Conservation (phyloP, 1,284 basidiomycete genomes). For the Peniophora sp. region DNA sequence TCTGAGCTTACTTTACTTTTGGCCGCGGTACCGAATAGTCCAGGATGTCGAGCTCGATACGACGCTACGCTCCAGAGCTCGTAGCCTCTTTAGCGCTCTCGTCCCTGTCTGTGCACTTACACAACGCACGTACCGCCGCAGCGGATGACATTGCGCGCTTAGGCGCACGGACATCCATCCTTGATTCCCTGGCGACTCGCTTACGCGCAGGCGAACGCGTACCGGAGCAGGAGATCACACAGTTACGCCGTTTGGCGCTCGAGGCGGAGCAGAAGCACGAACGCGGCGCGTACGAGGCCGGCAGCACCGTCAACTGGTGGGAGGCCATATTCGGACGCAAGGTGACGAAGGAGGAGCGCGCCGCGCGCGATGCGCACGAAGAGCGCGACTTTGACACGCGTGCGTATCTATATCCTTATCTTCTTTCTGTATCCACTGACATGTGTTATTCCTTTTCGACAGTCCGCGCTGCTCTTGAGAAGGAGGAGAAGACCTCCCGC, state of each 20-base stretch:
- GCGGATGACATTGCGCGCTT: conserved; percentile 41
- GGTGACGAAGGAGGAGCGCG: conserved; percentile 13
- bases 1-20: too few relatives aligned
- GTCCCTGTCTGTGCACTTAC: conserved; percentile 54
- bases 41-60: not conserved
- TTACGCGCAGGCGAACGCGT: conserved; percentile 35
- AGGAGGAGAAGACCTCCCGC: too few relatives aligned
- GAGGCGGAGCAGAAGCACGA: conserved; percentile 9
- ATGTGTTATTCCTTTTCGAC: too few relatives aligned
- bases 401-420: conserved; percentile 12
- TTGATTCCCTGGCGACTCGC: conserved; percentile 43
- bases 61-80: conserved; percentile 40
- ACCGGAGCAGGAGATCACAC: conserved; percentile 37
- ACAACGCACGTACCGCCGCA: conserved; percentile 38
- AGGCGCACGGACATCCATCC: conserved; percentile 49
- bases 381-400: conserved; percentile 21
- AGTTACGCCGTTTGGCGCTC: conserved; percentile 37
- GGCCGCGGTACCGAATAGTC: not conserved
- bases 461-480: too few relatives aligned
- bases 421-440: too few relatives aligned
- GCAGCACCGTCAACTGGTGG: conserved; percentile 21
- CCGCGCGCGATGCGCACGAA: conserved; percentile 20
- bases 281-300: conserved; percentile 7
- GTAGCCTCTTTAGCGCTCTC: conserved; percentile 52
- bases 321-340: conserved; percentile 23